Conservation (phyloP, 2,329 filamentous ascomycete species). For the Triangularia verruculosa region DNA sequence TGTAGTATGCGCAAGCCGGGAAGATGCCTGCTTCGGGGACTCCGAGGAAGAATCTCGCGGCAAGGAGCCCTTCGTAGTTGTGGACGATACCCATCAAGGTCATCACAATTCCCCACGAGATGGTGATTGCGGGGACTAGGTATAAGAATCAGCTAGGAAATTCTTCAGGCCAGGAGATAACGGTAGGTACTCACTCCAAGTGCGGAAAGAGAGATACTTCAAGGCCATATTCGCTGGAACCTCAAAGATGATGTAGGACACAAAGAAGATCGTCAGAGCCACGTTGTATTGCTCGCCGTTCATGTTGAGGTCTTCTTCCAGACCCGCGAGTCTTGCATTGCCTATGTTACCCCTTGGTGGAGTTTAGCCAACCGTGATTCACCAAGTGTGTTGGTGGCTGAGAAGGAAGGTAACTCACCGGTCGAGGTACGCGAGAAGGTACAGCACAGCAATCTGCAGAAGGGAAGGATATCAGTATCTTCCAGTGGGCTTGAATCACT, state of each 20-base stretch:
- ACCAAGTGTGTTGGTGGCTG: not conserved
- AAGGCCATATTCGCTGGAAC: slow-evolving; percentile 61
- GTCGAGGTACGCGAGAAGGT: slow-evolving; percentile 3
- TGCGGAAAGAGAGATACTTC: slow-evolving; percentile 44
- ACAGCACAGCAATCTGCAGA: not conserved
- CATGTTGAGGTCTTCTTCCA: slow-evolving; percentile 40
- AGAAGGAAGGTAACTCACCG: not conserved
- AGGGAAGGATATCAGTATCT: not conserved
- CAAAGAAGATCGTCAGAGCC: slow-evolving; percentile 58
- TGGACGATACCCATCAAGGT: slow-evolving; percentile 60
- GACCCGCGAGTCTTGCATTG: slow-evolving; percentile 47
- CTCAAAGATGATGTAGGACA: slow-evolving; percentile 63
- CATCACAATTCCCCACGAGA: slow-evolving; percentile 61
- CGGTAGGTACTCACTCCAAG: slow-evolving; percentile 1
- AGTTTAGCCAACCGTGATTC: not conserved
- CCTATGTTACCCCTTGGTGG: slow-evolving; percentile 18
- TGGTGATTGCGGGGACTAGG: slow-evolving; percentile 2
- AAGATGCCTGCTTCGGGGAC: slow-evolving; percentile 69
- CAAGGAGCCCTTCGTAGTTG: slow-evolving; percentile 59
- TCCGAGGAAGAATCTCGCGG: slow-evolving; percentile 63
- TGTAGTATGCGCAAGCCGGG: slow-evolving; percentile 74
- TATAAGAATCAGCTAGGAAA: not conserved
- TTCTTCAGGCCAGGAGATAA: not conserved
- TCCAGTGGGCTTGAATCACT: not conserved
- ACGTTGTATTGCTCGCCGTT: slow-evolving; percentile 57